Evolutionary conservation across 257 asterid genomes (phyloP), one percentile per base, ranked within the genome.

Genomic region (Ajuga chamaepitys): DNA sequence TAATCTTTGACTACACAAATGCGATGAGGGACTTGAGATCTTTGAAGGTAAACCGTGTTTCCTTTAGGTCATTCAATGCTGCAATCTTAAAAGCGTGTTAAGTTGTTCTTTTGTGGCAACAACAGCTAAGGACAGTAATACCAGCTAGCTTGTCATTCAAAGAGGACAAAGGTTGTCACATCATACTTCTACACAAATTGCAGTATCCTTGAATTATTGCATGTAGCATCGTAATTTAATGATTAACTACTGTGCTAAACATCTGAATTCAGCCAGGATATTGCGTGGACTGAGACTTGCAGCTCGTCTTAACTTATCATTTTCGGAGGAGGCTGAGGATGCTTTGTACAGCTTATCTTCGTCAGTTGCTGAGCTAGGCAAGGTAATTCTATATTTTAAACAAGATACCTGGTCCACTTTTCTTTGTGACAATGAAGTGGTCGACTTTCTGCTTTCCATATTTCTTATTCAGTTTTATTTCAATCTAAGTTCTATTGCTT

Each of bases 251-350:
- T 34, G 13, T 51, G 8, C 58, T 47, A 34, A 70, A 41, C 32
- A 63, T 72, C 18, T 58, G 60, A 61, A 52, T 68, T 64, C 89
- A 89, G 99, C 97, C 58, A 90, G 99, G 78, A 94, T 94, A 70
- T 73, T 94, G 81, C 95, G 97, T 55, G 97, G 95, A 67, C 58
- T 94, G 77, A 89, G 99, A 79, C 85, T 94, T 35, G 95, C 99
- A 55, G 99, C 95, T 75, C 97, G 97, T 70, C 95, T 94, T 60
- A 76, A 74, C 77, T 75, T 94, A 47, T 80, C 95, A 24, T 79
- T 94, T 78, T 75, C 95, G 24, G 66, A 80, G 71, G 99, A 89
- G 74, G 70, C 82, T 16, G 99, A 83, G 74, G 72, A 32, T 78
- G 97, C 99, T 45, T 72, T 94, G 40, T 71, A 48, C 74, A 68